A percentile compares a stretch with the other conserved stretches of the same genome.
Conservation (phyloP, 2,329 filamentous ascomycete species). For the Penicillium sp. region DNA sequence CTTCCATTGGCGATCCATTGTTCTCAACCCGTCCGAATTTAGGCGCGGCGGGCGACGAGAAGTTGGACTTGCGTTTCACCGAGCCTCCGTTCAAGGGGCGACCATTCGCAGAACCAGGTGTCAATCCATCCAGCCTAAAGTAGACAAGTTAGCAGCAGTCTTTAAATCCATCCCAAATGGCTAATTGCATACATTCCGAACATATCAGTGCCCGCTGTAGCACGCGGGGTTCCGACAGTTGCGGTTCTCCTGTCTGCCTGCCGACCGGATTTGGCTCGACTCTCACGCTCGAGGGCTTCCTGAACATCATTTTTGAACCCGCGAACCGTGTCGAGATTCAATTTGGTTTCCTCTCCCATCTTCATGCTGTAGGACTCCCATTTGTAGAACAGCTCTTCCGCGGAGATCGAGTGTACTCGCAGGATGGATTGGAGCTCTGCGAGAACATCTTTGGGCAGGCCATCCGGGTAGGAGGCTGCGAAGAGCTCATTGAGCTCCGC, state of each 20-base stretch:
- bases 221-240: slow-evolving; percentile 63
- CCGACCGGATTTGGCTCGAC: slow-evolving; percentile 64
- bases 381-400: slow-evolving; percentile 94
- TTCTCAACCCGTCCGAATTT: slow-evolving; percentile 50
- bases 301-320: slow-evolving; percentile 86
- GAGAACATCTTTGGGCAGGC: slow-evolving; percentile 76
- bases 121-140: slow-evolving; percentile 66
- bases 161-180: too few species aligned
- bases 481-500: slow-evolving; percentile 65
- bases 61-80: slow-evolving; percentile 58
- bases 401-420: slow-evolving; percentile 76
- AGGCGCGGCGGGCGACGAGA: slow-evolving; percentile 51
- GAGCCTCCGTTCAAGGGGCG: slow-evolving; percentile 44
- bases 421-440: slow-evolving; percentile 84
- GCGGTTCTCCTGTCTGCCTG: slow-evolving; percentile 66
- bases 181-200: slow-evolving; percentile 72
- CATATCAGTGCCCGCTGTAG: slow-evolving; percentile 67
- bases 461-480: slow-evolving; percentile 55
- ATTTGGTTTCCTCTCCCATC: slow-evolving; percentile 80
- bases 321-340: slow-evolving; percentile 71
- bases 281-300: slow-evolving; percentile 78
- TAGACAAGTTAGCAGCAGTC: background rate
- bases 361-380: slow-evolving; percentile 98
- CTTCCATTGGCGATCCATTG: slow-evolving; percentile 56
- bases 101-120: slow-evolving; percentile 63